phyloP scores from a whole-genome alignment of 2,329 filamentous ascomycete species.

The Cladophialophora yegresii region DNA sequence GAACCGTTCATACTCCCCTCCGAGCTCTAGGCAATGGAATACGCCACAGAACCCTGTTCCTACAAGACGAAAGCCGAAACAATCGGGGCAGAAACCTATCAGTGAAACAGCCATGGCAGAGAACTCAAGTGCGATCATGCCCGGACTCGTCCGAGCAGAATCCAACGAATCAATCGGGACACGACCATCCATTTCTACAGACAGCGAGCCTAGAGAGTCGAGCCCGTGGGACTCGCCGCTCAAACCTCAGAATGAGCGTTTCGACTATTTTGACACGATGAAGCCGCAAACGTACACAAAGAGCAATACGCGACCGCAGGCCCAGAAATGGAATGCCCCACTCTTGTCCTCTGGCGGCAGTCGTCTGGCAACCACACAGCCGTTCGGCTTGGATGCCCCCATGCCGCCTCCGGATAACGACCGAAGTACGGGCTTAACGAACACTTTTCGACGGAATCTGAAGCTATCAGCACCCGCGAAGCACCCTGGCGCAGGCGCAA shows the following conservation, averaged over 20 bases:
- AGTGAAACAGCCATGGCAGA: neutral
- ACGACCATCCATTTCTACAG: slow-evolving; percentile 8
- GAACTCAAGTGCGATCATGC: neutral
- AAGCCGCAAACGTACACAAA: neutral
- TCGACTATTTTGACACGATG: slow-evolving; percentile 3
- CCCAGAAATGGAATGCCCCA: neutral
- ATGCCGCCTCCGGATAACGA: slow-evolving; percentile 10
- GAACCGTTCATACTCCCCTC: slow-evolving; percentile 9
- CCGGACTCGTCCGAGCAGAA: slow-evolving; percentile 1
- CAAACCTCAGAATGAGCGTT: slow-evolving; percentile 15
- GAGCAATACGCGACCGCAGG: neutral
- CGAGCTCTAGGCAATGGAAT: neutral
- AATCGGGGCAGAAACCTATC: neutral
- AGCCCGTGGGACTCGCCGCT: slow-evolving; percentile 26
- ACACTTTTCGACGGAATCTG: neutral
- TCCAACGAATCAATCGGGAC: slow-evolving; percentile 6
- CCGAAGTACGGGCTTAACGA: neutral
- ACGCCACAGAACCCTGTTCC: neutral
- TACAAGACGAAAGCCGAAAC: neutral
- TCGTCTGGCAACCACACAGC: neutral
- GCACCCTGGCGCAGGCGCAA: neutral
- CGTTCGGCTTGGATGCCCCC: slow-evolving; percentile 26
- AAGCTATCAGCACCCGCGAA: neutral
- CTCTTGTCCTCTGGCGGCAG: neutral
- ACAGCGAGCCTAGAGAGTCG: slow-evolving; percentile 8